Evolutionary conservation across 2,329 filamentous ascomycete species (phyloP).

Genomic region (Aspergillus bombycis): DNA sequence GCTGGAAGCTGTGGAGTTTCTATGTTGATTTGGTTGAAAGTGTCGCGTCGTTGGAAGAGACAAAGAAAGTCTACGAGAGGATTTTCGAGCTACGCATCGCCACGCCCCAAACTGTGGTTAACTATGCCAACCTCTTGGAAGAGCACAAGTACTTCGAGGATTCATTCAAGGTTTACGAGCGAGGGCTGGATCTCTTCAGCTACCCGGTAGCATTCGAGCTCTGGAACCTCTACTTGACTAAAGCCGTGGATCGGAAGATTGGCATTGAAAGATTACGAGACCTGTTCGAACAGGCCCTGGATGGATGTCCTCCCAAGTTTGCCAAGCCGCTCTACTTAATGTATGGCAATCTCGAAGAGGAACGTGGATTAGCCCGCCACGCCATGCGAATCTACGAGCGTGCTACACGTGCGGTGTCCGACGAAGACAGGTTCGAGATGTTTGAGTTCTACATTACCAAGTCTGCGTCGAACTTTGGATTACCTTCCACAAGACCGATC

Average conservation of each 20-base stretch:
- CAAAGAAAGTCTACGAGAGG: slow-evolving; percentile 89
- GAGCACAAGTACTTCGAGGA: slow-evolving; percentile 96
- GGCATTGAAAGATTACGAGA: slow-evolving; percentile 92
- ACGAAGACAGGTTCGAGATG: slow-evolving; percentile 95
- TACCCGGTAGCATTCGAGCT: slow-evolving; percentile 98
- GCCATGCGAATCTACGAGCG: slow-evolving; percentile 99
- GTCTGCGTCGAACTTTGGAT: slow-evolving; percentile 94
- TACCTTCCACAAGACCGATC: slow-evolving; percentile 91
- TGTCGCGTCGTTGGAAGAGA: slow-evolving; percentile 87
- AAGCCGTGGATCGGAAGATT: slow-evolving; percentile 94
- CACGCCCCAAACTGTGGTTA: slow-evolving; percentile 96
- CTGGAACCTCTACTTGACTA: slow-evolving; percentile 97
- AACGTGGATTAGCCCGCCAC: slow-evolving; percentile 88
- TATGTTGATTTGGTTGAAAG: slow-evolving; percentile 98
- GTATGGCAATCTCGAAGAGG: slow-evolving; percentile 97
- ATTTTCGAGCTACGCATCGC: slow-evolving; percentile 98
- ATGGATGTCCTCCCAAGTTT: slow-evolving; percentile 92
- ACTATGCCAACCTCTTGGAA: slow-evolving; percentile 93
- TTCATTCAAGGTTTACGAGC: slow-evolving; percentile 96
- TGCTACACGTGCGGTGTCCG: slow-evolving; percentile 88
- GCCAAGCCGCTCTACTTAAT: slow-evolving; percentile 95
- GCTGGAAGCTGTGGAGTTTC: slow-evolving; percentile 99
- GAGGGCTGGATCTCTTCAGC: slow-evolving; percentile 95
- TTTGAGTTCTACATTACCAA: slow-evolving; percentile 99
- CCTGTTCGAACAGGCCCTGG: slow-evolving; percentile 94